These are phyloP conservation scores for Aegilops bicornis DNA, from an alignment of 176 grass and related monocot genomes.

Conservation along the genomic window DNA sequence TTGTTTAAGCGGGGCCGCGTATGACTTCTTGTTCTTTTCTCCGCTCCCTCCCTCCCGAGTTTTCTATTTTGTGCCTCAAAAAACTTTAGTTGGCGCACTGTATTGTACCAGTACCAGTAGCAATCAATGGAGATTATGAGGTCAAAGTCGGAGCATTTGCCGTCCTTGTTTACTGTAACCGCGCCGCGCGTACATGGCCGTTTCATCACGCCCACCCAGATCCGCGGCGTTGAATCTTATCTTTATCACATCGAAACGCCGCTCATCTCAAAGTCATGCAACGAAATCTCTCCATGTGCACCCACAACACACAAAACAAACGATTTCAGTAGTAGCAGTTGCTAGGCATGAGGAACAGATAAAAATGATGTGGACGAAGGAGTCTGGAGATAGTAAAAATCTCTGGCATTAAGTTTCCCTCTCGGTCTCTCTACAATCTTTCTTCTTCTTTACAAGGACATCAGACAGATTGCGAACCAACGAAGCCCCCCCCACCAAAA, in stretches of 20 bases:
- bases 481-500: not conserved
- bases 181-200: not conserved
- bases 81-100: not conserved
- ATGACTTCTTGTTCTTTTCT: slow-evolving; percentile 23
- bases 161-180: slow-evolving; percentile 11
- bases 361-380: not conserved
- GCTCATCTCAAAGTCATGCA: too few species aligned
- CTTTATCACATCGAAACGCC: too few species aligned
- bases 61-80: too few species aligned
- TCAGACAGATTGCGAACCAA: slow-evolving; percentile 14
- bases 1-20: slow-evolving; percentile 14
- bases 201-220: not conserved
- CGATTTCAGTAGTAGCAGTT: too few species aligned
- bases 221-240: not conserved
- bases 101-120: not conserved
- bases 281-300: too few species aligned
- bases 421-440: slow-evolving; percentile 40
- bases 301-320: too few species aligned
- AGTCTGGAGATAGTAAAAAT: not conserved
- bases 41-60: not conserved
- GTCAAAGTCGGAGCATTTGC: not conserved
- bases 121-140: not conserved
- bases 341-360: not conserved
- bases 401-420: not conserved
- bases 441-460: slow-evolving; percentile 44